Conservation (phyloP, 2,329 filamentous ascomycete species). For the Ascochyta koolunga region DNA sequence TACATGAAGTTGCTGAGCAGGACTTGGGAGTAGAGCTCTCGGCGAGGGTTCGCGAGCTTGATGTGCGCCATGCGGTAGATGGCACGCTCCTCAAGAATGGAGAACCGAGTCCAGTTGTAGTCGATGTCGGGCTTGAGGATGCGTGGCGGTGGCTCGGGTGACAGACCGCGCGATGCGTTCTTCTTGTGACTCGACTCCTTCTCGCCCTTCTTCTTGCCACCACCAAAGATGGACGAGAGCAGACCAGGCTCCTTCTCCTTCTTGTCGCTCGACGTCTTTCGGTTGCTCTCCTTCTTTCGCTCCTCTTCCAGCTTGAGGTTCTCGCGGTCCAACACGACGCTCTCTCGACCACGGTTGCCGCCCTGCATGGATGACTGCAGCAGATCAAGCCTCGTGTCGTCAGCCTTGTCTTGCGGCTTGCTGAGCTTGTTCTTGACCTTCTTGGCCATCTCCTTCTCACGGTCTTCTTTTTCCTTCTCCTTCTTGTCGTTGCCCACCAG, state of each 20-base stretch:
- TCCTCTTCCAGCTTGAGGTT: constrained; percentile 77
- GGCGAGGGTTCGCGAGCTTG: constrained; percentile 95
- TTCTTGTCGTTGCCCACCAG: constrained; percentile 65
- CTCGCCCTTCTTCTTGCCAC: constrained; percentile 84
- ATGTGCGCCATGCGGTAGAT: constrained; percentile 99
- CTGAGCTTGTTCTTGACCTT: constrained; percentile 68
- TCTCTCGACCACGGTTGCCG: constrained; percentile 71
- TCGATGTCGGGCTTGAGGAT: constrained; percentile 85
- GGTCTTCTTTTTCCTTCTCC: constrained; percentile 47
- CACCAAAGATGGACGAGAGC: constrained; percentile 93
- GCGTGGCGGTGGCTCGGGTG: constrained; percentile 75
- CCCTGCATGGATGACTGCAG: constrained; percentile 86
- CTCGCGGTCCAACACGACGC: constrained; percentile 81
- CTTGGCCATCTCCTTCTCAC: constrained; percentile 48
- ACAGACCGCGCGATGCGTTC: constrained; percentile 71
- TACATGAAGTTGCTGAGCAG: constrained; percentile 99
- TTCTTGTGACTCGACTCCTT: constrained; percentile 78
- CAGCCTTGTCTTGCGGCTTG: constrained; percentile 62
- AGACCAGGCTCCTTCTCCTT: constrained; percentile 87
- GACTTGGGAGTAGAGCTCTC: constrained; percentile 91
- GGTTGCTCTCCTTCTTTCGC: constrained; percentile 77
- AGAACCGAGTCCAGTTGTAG: constrained; percentile 95
- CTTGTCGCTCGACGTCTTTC: constrained; percentile 75
- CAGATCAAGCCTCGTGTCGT: constrained; percentile 83
- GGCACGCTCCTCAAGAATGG: constrained; percentile 91